phyloP scores from a whole-genome alignment of 805 yeast genomes.

The Barnettozyma californica region DNA sequence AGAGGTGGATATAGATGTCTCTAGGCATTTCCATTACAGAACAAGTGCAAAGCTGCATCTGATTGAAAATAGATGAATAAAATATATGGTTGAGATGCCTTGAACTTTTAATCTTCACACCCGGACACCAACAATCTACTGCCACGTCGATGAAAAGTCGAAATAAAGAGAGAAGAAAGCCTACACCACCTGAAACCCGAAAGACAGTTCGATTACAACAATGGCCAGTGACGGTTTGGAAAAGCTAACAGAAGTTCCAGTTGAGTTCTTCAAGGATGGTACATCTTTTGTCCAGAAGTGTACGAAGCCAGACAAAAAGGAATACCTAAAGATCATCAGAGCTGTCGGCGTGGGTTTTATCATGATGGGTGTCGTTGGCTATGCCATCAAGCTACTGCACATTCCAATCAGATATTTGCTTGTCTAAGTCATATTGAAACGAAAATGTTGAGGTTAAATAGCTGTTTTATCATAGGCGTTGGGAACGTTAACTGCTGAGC shows the following conservation, averaged over 20 bases:
- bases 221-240: conserved; percentile 59
- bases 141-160: conserved; percentile 7
- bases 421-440: conserved; percentile 44
- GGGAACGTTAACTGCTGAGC: neutral
- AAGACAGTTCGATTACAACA: conserved; percentile 2
- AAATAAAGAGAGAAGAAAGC: neutral
- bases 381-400: conserved; percentile 87
- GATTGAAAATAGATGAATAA: no score
- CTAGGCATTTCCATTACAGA: no score
- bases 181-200: neutral
- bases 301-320: conserved; percentile 87
- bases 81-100: neutral
- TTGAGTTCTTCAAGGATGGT: conserved; percentile 89
- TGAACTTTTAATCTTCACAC: neutral
- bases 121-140: conserved; percentile 4
- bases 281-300: conserved; percentile 83
- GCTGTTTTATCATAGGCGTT: neutral
- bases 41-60: no score
- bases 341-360: conserved; percentile 96
- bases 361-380: conserved; percentile 97
- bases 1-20: no score
- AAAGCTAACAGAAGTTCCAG: conserved; percentile 79
- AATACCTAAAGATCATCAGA: conserved; percentile 80
- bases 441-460: neutral
- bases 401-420: conserved; percentile 95